Evolutionary conservation across 2,329 filamentous ascomycete genomes (phyloP).

Genomic region (Trichoderma breve): DNA sequence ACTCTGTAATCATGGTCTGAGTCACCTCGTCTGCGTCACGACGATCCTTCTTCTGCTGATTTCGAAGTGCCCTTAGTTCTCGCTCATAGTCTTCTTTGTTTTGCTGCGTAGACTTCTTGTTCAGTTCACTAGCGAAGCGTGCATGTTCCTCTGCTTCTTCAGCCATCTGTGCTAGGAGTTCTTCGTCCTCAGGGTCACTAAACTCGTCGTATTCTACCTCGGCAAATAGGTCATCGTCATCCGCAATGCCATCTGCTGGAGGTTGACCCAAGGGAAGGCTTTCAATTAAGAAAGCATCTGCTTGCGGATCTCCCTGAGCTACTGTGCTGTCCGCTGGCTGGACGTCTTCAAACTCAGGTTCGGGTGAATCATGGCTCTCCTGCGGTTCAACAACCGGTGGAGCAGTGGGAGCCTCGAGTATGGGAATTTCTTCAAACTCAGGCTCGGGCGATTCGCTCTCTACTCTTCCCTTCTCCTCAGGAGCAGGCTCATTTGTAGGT

Average conservation of each 20-base stretch:
- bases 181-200: slow-evolving; percentile 89
- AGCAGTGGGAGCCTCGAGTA: slow-evolving; percentile 22
- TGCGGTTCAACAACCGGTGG: slow-evolving; percentile 12
- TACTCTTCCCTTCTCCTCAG: background rate
- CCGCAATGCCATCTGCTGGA: slow-evolving; percentile 27
- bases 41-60: slow-evolving; percentile 94
- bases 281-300: slow-evolving; percentile 22
- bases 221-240: slow-evolving; percentile 46
- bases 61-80: slow-evolving; percentile 81
- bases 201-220: slow-evolving; percentile 70
- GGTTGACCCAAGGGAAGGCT: slow-evolving; percentile 17
- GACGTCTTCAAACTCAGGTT: slow-evolving; percentile 39
- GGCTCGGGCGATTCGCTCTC: slow-evolving; percentile 25
- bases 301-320: slow-evolving; percentile 19
- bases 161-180: slow-evolving; percentile 80
- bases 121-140: slow-evolving; percentile 84
- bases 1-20: slow-evolving; percentile 92
- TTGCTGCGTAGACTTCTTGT: slow-evolving; percentile 67
- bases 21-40: slow-evolving; percentile 96
- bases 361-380: slow-evolving; percentile 36
- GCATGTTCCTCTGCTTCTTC: slow-evolving; percentile 92
- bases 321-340: background rate
- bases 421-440: slow-evolving; percentile 39
- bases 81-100: slow-evolving; percentile 79
- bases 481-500: background rate